Base-by-base conservation (phyloP, 2,329 filamentous ascomycete genomes). In the Talaromyces sp. region DNA sequence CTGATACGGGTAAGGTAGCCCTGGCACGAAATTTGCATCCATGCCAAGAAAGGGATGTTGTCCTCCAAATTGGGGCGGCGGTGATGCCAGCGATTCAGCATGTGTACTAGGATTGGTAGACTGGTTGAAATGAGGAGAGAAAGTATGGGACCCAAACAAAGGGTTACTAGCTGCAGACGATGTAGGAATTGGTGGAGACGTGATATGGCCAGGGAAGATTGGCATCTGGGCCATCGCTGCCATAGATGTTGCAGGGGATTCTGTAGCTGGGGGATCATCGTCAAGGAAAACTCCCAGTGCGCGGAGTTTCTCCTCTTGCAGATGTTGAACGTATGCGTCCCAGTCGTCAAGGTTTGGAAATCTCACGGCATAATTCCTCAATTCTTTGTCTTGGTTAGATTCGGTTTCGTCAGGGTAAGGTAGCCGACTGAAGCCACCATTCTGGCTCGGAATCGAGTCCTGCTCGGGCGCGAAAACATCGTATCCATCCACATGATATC, bases 241-340 rank as follows among this genome's bases (percentile, higher is more conserved):
- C 9, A 82, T 80, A 3, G 78, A 78, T n/a, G 78, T 83, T 9
- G 87, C 86, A 13, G 91, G 93, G 63, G 87, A 80, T 3, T 85
- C 84, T 77, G 54, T 80, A 74, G 60, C 82, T 76, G 85, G 84
- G 53, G 94, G 89, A 5, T 91, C 87, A 51, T 88, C 85, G 36
- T 86, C 89, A 61, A 89, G 81, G 17, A 85, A 91, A 11, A 97
- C 94, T 63, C 94, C 94, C 57, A 99, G 81, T 53, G 93, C 92
- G 61, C 91, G 86, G 54, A 99, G 80, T 75, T 97, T 99, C 61
- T 93, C 91, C 76, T 99, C 94, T 64, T 89, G 86, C 36, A 97
- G 78, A 64, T 88, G 87, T 56, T 88, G 83, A 59, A 92, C 88
- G 72, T 97, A 96, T 25, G 85, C 80, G 67, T 90, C 88, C 87